Conservation (phyloP, 2,329 filamentous ascomycete species). For the Fusarium sororula region DNA sequence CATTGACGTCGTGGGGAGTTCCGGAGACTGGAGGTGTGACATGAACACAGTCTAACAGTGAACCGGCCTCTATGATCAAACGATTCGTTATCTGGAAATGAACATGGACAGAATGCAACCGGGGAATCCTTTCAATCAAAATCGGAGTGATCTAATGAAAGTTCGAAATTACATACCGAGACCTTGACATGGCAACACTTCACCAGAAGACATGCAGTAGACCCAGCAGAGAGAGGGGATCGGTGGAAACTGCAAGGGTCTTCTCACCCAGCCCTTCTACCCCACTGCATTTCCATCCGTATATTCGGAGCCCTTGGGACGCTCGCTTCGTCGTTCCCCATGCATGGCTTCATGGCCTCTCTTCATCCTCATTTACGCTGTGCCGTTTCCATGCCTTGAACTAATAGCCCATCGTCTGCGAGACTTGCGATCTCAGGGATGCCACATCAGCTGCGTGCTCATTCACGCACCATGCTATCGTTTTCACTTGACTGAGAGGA, state of each 20-base stretch:
- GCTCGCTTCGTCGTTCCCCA: conserved; percentile 20
- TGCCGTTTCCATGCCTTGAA: conserved; percentile 7
- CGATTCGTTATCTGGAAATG: neutral
- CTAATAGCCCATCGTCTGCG: neutral
- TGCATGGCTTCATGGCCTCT: conserved; percentile 1
- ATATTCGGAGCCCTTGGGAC: conserved; percentile 23
- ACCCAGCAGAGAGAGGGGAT: conserved; percentile 30
- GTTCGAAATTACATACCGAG: conserved; percentile 23
- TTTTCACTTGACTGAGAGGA: conserved; percentile 1
- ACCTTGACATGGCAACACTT: conserved; percentile 20
- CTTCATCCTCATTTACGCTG: conserved; percentile 8
- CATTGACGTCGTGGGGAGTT: conserved; percentile 33
- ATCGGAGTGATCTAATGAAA: conserved; percentile 14
- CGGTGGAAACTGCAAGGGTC: conserved; percentile 34
- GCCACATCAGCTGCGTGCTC: neutral
- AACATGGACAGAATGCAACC: neutral
- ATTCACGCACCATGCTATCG: conserved; percentile 11
- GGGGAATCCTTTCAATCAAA: neutral
- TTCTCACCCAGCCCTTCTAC: conserved; percentile 27
- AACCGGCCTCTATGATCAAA: conserved; percentile 2
- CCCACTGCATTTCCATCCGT: conserved; percentile 32
- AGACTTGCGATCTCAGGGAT: neutral
- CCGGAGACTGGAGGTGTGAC: neutral
- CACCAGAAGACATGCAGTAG: conserved; percentile 19
- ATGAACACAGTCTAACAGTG: neutral